A percentile compares a stretch with the other conserved stretches of the same genome.
Conservation (phyloP, 2,329 filamentous ascomycete species). For the Hansfordia pulvinata region DNA sequence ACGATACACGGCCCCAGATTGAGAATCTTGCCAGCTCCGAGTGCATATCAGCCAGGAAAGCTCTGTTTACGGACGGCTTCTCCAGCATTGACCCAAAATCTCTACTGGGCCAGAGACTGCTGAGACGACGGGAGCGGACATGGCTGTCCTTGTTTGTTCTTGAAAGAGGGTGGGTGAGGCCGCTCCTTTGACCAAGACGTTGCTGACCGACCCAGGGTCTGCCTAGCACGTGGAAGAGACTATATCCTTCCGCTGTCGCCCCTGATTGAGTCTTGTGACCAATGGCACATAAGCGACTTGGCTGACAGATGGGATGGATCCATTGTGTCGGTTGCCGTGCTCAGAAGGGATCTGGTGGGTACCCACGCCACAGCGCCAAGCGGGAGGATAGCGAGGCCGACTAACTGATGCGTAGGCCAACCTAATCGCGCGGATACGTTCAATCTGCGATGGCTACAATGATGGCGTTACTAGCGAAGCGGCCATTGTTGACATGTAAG, state of each 20-base stretch:
- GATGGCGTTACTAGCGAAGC: slow-evolving; percentile 33
- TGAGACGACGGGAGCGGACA: slow-evolving; percentile 52
- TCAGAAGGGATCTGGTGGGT: slow-evolving; percentile 50
- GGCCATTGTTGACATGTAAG: slow-evolving; percentile 37
- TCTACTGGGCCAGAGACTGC: slow-evolving; percentile 42
- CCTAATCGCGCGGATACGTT: slow-evolving; percentile 41
- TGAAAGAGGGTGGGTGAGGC: slow-evolving; percentile 42
- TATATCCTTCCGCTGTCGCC: slow-evolving; percentile 56
- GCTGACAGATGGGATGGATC: slow-evolving; percentile 56
- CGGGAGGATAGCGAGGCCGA: not conserved
- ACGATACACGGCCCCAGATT: slow-evolving; percentile 27
- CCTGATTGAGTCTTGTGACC: slow-evolving; percentile 52
- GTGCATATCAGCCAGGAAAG: slow-evolving; percentile 53
- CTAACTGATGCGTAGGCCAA: slow-evolving; percentile 24
- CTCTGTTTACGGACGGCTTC: slow-evolving; percentile 56
- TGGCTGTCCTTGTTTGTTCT: slow-evolving; percentile 63
- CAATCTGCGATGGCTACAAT: slow-evolving; percentile 44
- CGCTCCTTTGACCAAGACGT: not conserved
- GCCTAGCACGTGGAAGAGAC: slow-evolving; percentile 53
- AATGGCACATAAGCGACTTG: slow-evolving; percentile 51
- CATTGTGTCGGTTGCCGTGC: slow-evolving; percentile 57
- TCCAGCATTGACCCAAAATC: slow-evolving; percentile 46
- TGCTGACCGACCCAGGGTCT: slow-evolving; percentile 33
- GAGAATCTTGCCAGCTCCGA: slow-evolving; percentile 46
- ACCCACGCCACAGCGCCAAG: not conserved